Percentiles rank a stretch among this genome's conserved stretches.
These are phyloP conservation scores for Pyricularia sp. DNA, from an alignment of 2,329 filamentous ascomycete genomes.

Conservation along the genomic window DNA sequence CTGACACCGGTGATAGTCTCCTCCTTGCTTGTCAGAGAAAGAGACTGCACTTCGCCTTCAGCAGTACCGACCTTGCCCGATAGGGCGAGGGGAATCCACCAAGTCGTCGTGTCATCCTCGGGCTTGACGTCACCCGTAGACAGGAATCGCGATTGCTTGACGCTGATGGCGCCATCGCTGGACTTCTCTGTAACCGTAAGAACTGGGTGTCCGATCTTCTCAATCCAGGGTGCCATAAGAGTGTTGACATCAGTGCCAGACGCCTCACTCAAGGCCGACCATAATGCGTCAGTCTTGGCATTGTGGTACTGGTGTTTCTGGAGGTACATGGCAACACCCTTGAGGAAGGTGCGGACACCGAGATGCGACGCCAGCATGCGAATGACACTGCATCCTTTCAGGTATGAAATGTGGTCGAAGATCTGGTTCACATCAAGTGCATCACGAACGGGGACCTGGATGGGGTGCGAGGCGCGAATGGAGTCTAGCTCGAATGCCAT, in stretches of 20 bases:
- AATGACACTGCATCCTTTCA: constrained; percentile 93
- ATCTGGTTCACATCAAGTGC: constrained; percentile 96
- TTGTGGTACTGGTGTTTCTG: constrained; percentile 82
- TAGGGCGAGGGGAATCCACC: constrained; percentile 90
- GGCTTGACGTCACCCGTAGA: constrained; percentile 84
- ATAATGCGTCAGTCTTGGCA: constrained; percentile 84
- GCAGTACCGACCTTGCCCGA: constrained; percentile 62
- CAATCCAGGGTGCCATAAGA: constrained; percentile 93
- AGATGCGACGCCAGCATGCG: constrained; percentile 92
- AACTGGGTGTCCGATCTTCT: constrained; percentile 89
- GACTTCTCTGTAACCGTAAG: constrained; percentile 77
- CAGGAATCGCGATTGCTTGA: constrained; percentile 84
- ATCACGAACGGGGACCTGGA: constrained; percentile 89
- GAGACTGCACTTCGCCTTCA: constrained; percentile 44
- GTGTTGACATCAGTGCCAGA: constrained; percentile 78
- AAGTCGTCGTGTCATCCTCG: constrained; percentile 83
- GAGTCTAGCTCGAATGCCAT: constrained; percentile 83
- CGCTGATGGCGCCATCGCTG: constrained; percentile 55
- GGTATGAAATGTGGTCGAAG: constrained; percentile 92
- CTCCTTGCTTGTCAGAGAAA: constrained; percentile 64
- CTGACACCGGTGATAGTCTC: constrained; percentile 68
- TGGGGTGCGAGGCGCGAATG: constrained; percentile 85
- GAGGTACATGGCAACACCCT: constrained; percentile 83
- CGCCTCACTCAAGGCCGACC: constrained; percentile 77
- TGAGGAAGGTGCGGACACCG: constrained; percentile 78